Conservation (phyloP, 1,284 basidiomycete species). For the Nidula niveotomentosa region DNA sequence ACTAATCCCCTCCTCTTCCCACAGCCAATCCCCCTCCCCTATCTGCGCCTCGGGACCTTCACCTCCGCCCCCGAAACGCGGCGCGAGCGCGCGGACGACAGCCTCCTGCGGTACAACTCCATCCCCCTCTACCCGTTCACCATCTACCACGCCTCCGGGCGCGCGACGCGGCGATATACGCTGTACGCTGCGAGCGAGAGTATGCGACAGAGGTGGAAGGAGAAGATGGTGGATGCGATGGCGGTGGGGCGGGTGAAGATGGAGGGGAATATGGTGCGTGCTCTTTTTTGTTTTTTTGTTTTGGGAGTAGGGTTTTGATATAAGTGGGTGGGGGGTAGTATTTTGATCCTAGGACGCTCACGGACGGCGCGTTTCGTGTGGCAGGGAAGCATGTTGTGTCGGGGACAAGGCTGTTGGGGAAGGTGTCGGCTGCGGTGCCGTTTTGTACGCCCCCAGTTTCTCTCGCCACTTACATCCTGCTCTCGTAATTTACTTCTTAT, state of each 20-base stretch:
- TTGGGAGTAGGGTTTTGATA: not conserved
- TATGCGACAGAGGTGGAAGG: slow-evolving; percentile 60
- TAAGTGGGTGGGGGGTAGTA: slow-evolving; percentile 37
- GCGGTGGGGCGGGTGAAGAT: slow-evolving; percentile 58
- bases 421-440: slow-evolving; percentile 53
- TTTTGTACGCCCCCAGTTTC: slow-evolving; percentile 48
- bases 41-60: slow-evolving; percentile 69
- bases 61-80: slow-evolving; percentile 54
- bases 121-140: slow-evolving; percentile 71
- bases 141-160: slow-evolving; percentile 65
- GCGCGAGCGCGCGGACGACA: slow-evolving; percentile 59
- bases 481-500: too few species aligned
- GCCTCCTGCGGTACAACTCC: slow-evolving; percentile 46
- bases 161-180: slow-evolving; percentile 61
- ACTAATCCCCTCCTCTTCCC: not conserved
- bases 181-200: slow-evolving; percentile 63
- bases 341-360: slow-evolving; percentile 59
- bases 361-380: slow-evolving; percentile 61
- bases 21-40: slow-evolving; percentile 77
- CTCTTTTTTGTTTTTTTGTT: not conserved
- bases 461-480: too few species aligned
- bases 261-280: slow-evolving; percentile 69
- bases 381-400: slow-evolving; percentile 27
- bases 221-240: slow-evolving; percentile 58
- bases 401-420: slow-evolving; percentile 48